These are phyloP conservation scores for Pseudomonodictys pantanalensis DNA, from an alignment of 495 filamentous ascomycete genomes.

Conservation along the genomic window DNA sequence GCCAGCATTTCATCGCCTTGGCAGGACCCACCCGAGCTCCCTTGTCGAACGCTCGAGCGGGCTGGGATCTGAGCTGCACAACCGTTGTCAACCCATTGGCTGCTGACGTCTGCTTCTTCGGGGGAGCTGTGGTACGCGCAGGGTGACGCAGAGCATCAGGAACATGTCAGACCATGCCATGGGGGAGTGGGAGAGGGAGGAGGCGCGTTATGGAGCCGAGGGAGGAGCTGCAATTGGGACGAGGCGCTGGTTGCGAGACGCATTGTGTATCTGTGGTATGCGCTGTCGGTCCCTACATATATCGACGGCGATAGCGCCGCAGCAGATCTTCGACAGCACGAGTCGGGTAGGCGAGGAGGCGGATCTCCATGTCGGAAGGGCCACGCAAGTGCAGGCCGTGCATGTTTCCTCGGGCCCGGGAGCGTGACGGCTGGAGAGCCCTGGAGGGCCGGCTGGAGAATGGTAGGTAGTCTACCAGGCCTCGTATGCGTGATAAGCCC, in stretches of 20 bases:
- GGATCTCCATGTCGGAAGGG: conserved; percentile 18
- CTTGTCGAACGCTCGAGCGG: conserved; percentile 6
- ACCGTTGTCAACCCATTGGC: not conserved
- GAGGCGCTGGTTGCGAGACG: too few species aligned
- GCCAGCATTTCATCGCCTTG: not conserved
- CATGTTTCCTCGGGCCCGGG: not conserved
- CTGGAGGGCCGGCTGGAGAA: not conserved
- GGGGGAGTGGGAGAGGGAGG: not conserved
- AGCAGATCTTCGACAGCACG: too few species aligned
- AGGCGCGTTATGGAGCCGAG: not conserved
- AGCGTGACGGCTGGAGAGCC: conserved; percentile 1
- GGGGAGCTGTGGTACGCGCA: not conserved
- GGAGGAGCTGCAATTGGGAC: not conserved
- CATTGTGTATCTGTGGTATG: too few species aligned
- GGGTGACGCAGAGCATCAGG: not conserved
- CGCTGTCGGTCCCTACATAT: too few species aligned
- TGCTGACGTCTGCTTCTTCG: not conserved
- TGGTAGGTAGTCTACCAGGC: too few species aligned
- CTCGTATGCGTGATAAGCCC: too few species aligned
- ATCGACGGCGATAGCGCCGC: too few species aligned
- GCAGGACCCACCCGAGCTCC: not conserved
- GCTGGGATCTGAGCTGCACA: conserved; percentile 11
- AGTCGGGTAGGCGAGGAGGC: too few species aligned
- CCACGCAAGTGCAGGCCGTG: conserved; percentile 16
- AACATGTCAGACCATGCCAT: not conserved